Conservation (phyloP, 2,329 filamentous ascomycete genomes). For the Dichotomopilus funicola region DNA sequence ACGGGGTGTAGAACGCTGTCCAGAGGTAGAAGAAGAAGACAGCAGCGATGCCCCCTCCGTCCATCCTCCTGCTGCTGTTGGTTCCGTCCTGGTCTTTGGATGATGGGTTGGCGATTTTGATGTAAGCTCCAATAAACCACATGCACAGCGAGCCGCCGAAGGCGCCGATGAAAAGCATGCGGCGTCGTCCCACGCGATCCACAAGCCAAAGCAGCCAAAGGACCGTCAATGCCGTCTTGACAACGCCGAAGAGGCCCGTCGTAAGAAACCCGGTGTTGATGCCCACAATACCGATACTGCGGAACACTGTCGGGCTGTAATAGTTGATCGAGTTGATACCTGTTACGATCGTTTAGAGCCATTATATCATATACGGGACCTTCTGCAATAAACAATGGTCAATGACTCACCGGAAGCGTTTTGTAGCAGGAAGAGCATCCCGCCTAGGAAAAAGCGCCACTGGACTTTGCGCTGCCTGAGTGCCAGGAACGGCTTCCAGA, state of each 20-base stretch:
- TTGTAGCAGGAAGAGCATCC: slow-evolving; percentile 71
- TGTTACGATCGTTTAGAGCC: neutral
- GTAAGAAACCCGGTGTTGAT: slow-evolving; percentile 46
- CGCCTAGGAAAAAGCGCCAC: slow-evolving; percentile 67
- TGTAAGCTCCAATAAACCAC: slow-evolving; percentile 59
- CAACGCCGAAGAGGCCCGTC: slow-evolving; percentile 70
- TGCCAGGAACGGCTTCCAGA: slow-evolving; percentile 65
- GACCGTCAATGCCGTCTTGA: slow-evolving; percentile 64
- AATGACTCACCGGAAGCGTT: slow-evolving; percentile 53
- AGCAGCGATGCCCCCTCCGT: slow-evolving; percentile 47
- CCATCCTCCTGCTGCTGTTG: slow-evolving; percentile 22
- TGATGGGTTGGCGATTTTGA: slow-evolving; percentile 42
- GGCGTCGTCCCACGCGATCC: slow-evolving; percentile 49
- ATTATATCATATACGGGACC: neutral
- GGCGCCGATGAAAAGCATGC: slow-evolving; percentile 59
- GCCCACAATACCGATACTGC: slow-evolving; percentile 40
- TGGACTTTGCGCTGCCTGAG: slow-evolving; percentile 51
- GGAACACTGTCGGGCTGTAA: slow-evolving; percentile 64
- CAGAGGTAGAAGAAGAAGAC: slow-evolving; percentile 70
- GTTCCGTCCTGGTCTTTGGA: slow-evolving; percentile 21
- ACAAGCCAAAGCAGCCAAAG: slow-evolving; percentile 65
- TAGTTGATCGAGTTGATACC: slow-evolving; percentile 73
- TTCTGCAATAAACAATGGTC: neutral
- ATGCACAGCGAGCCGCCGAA: slow-evolving; percentile 53
- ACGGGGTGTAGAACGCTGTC: slow-evolving; percentile 65